Conservation (phyloP, 2,329 filamentous ascomycete genomes). For the Bipolaris gigantea region DNA sequence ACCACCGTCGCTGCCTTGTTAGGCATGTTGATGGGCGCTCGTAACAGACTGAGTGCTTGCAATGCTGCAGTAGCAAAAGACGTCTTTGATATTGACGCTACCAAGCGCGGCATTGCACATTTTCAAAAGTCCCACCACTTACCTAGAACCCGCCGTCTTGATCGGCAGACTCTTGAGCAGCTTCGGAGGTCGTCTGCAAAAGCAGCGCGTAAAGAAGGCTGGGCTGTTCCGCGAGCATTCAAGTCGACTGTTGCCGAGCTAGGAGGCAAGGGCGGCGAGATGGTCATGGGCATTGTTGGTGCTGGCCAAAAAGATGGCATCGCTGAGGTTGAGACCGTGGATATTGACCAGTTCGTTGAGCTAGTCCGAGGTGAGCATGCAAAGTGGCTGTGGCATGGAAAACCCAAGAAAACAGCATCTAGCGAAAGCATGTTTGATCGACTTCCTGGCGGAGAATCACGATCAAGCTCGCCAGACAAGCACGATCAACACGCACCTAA, state of each 20-base stretch:
- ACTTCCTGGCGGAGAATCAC: constrained; percentile 38
- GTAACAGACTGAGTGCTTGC: constrained; percentile 83
- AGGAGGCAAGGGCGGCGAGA: constrained; percentile 88
- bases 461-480: constrained; percentile 58
- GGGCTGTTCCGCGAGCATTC: constrained; percentile 89
- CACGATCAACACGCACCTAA: constrained; percentile 52
- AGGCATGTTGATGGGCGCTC: constrained; percentile 84
- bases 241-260: constrained; percentile 95
- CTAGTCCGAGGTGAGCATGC: constrained; percentile 78
- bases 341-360: constrained; percentile 80
- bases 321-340: constrained; percentile 87
- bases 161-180: constrained; percentile 78
- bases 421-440: constrained; percentile 44
- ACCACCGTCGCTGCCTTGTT: constrained; percentile 87
- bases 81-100: constrained; percentile 80
- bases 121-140: constrained; percentile 91
- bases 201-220: constrained; percentile 83
- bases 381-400: constrained; percentile 95
- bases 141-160: constrained; percentile 74
- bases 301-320: constrained; percentile 83
- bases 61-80: constrained; percentile 87
- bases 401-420: constrained; percentile 66
- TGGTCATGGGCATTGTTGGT: constrained; percentile 93
- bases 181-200: constrained; percentile 86
- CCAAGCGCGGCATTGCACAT: constrained; percentile 80